A percentile compares a stretch with the other conserved stretches of the same genome.
phyloP scores from a whole-genome alignment of 1,139 yeast species.

The Diutina mesorugosa region DNA sequence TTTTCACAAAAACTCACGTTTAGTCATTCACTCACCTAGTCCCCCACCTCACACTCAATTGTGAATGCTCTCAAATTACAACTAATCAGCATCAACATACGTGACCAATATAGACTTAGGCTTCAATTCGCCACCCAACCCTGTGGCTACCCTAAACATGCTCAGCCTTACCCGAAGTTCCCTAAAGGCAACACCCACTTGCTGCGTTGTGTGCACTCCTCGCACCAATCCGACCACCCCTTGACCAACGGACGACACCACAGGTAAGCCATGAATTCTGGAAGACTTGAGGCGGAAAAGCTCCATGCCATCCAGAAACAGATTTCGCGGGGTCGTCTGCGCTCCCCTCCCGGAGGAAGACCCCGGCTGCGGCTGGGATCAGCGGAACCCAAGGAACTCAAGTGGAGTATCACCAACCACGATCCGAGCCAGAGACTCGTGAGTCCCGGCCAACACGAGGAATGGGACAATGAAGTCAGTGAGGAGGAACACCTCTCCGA shows the following conservation, averaged over 20 bases:
- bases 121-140: too few relatives aligned
- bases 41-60: not conserved
- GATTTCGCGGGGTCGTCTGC: constrained; percentile 27
- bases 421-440: constrained; percentile 49
- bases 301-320: constrained; percentile 28
- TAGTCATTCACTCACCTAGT: not conserved
- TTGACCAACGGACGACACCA: not conserved
- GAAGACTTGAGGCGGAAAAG: constrained; percentile 28
- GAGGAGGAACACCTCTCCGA: constrained; percentile 63
- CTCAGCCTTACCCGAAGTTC: not conserved
- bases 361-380: constrained; percentile 23
- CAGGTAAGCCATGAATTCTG: not conserved
- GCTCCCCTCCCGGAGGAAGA: constrained; percentile 19
- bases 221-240: not conserved
- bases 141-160: too few relatives aligned
- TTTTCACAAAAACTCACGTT: not conserved
- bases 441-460: constrained; percentile 8
- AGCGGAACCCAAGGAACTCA: constrained; percentile 27
- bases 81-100: too few relatives aligned
- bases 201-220: not conserved
- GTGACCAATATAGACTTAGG: too few relatives aligned
- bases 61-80: too few relatives aligned
- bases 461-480: constrained; percentile 32
- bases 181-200: not conserved
- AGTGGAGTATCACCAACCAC: constrained; percentile 36